A percentile compares a stretch with the other conserved stretches of the same genome.
phyloP scores from a whole-genome alignment of 2,329 filamentous ascomycete genomes.

The Penicillium sp. region DNA sequence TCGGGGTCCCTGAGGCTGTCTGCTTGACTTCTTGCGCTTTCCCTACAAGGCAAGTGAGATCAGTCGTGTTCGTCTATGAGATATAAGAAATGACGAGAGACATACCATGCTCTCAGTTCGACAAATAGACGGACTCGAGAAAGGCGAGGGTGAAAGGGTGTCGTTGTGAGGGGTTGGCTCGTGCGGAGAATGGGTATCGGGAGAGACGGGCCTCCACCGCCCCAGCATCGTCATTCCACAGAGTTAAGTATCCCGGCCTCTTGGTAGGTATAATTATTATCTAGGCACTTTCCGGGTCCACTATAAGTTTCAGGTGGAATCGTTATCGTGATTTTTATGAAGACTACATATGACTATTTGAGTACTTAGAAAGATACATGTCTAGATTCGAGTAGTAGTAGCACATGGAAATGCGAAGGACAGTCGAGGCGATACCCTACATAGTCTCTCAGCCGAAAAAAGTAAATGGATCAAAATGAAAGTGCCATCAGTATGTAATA shows the following conservation, averaged over 20 bases:
- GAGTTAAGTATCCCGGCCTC: not conserved
- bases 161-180: constrained; percentile 16
- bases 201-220: constrained; percentile 14
- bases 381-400: not conserved
- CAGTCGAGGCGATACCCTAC: not conserved
- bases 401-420: not conserved
- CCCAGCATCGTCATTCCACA: not conserved
- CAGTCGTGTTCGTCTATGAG: not conserved
- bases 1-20: constrained; percentile 75
- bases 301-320: not conserved
- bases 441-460: not conserved
- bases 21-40: constrained; percentile 83
- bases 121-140: not conserved
- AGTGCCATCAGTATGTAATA: not conserved
- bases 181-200: constrained; percentile 20
- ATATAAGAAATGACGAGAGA: not conserved
- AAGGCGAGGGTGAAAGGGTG: not conserved
- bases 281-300: no score
- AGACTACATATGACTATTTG: not conserved
- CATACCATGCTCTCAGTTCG: constrained; percentile 13
- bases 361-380: not conserved
- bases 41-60: constrained; percentile 53
- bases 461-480: not conserved
- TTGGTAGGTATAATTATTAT: no score
- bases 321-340: not conserved